Percentiles rank a stretch among this genome's conserved stretches.
Conservation (phyloP, 208 protist species). For the Acanthamoeba sp. region DNA sequence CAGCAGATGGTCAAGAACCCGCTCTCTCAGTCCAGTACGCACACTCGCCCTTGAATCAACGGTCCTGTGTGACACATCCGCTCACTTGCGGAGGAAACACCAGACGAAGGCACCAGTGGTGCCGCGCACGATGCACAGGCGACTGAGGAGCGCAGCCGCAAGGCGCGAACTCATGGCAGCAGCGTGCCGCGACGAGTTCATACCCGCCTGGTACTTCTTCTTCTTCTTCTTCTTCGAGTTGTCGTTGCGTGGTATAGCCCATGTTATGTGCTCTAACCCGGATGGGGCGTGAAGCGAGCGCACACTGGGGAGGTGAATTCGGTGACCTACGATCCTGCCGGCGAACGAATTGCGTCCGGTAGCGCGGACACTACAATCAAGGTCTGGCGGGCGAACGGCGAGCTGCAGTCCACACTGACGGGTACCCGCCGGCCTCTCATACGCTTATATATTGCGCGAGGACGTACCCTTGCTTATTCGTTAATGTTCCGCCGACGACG, state of each 20-base stretch:
- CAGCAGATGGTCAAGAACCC: conserved; percentile 24
- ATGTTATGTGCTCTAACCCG: no score
- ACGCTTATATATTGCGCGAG: neutral
- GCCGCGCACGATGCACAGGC: neutral
- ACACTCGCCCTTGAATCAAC: neutral
- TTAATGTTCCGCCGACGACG: neutral
- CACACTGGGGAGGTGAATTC: conserved; percentile 41
- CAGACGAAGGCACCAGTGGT: neutral
- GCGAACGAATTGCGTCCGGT: neutral
- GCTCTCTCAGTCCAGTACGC: neutral
- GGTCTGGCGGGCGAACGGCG: neutral
- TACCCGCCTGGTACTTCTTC: neutral
- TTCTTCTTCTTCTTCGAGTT: neutral
- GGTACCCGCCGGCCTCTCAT: neutral
- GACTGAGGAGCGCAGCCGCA: neutral
- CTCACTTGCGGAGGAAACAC: no score
- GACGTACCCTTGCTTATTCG: neutral
- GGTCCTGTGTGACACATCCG: no score
- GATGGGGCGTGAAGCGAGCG: neutral
- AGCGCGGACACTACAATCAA: conserved; percentile 44
- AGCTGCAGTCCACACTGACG: conserved; percentile 18
- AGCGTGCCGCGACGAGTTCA: conserved; percentile 17
- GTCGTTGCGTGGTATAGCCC: no score
- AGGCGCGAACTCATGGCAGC: neutral
- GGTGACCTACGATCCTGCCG: neutral